Percentiles rank a stretch among this genome's conserved stretches.
Evolutionary conservation across 805 yeast genomes (phyloP).

Genomic region (Wickerhamiella alocasiicola): DNA sequence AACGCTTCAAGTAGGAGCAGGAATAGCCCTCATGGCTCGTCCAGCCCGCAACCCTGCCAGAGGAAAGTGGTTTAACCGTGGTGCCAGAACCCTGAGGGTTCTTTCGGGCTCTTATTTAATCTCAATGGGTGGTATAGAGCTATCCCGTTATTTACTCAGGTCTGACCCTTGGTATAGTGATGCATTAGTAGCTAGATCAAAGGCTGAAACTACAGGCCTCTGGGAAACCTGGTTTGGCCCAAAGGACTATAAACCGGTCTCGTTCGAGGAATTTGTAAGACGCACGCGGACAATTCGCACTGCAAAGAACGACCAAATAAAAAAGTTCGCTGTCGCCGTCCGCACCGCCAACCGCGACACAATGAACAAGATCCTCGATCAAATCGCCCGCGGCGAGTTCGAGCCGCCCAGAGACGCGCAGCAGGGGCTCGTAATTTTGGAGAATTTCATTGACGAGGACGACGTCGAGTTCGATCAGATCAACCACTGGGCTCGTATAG

Average conservation of each 20-base stretch:
- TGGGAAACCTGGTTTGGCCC: conserved; percentile 10
- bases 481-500: conserved; percentile 3
- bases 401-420: not conserved
- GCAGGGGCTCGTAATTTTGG: not conserved
- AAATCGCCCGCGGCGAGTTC: not conserved
- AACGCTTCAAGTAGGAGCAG: conserved; percentile 3
- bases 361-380: not conserved
- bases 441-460: not conserved
- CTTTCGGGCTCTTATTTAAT: not conserved
- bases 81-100: not conserved
- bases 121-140: conserved; percentile 1
- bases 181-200: conserved; percentile 4
- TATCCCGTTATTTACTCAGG: conserved; percentile 3
- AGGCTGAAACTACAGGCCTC: not conserved
- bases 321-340: conserved; percentile 1
- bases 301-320: not conserved
- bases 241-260: not conserved
- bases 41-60: conserved; percentile 4
- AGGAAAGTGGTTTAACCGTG: conserved; percentile 8
- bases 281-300: not conserved
- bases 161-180: conserved; percentile 9
- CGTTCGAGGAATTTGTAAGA: conserved; percentile 4
- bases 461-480: conserved; percentile 3
- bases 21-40: conserved; percentile 2
- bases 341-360: conserved; percentile 3